These are phyloP conservation scores for Alternaria dauci DNA, from an alignment of 2,329 filamentous ascomycete genomes.

Conservation along the genomic window DNA sequence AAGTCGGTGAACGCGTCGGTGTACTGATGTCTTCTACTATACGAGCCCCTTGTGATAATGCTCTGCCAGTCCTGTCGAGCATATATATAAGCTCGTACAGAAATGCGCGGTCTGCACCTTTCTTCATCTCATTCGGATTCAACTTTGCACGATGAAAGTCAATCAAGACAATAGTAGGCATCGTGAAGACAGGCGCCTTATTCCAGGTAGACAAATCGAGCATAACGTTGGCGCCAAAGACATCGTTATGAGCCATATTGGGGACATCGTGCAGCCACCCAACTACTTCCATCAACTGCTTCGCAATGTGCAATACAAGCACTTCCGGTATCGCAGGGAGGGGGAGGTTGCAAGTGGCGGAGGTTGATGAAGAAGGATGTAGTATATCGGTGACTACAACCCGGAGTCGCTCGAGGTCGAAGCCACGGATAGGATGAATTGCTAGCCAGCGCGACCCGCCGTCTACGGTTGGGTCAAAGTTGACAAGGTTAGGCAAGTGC, in stretches of 20 bases:
- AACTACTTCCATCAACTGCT: neutral
- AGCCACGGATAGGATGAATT: neutral
- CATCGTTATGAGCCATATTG: neutral
- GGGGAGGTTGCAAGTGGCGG: too few relatives aligned
- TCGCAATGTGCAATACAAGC: neutral
- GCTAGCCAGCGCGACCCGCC: neutral
- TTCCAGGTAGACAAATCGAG: neutral
- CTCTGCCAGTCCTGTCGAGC: neutral
- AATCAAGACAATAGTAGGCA: neutral
- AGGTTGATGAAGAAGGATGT: neutral
- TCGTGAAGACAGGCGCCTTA: neutral
- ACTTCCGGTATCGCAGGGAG: neutral
- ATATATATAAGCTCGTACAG: neutral
- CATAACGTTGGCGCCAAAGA: conserved; percentile 5
- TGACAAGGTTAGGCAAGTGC: neutral
- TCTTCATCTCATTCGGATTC: neutral
- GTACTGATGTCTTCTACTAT: neutral
- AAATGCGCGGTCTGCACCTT: neutral
- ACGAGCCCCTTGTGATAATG: neutral
- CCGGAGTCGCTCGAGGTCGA: neutral
- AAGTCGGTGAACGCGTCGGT: neutral
- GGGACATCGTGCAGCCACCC: neutral
- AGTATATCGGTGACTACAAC: neutral
- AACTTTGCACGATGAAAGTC: conserved; percentile 1
- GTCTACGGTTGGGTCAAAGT: neutral